Base-by-base conservation (phyloP, 768 basidiomycete species). In the Lactarius sanguifluus region DNA sequence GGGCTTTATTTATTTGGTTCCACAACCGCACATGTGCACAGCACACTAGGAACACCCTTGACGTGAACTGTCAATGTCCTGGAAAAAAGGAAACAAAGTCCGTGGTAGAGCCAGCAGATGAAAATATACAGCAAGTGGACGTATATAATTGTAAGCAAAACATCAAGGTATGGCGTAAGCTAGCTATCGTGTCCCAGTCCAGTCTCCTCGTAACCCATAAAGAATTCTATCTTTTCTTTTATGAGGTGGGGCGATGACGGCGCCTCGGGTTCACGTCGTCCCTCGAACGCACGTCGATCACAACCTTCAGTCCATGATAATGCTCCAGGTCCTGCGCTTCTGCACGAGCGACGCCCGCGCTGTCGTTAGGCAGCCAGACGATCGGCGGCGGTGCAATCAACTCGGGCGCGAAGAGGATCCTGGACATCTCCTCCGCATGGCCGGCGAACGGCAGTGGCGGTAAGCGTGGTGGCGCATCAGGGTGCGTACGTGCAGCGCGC, bases 291-390 rank as follows among this genome's bases (percentile, higher is more conserved):
- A 88, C 86, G 75, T 91, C 90, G 25, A 93, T 79, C 38, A 90
- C 88, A 58, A 87, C 88, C 41, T 80, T 80, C 66, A 94, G 76
- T 64, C 85, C 81, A 71, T 93, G 91, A 73, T 89, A 91, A 71
- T 84, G 86, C 73, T 86, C 83, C 71, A 93, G 77, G 75, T 94
- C 92, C 57, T 83, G 79, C 34, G 90, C 90, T 75, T 93, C 91
- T 6, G 88, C 85, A 45, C 83, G 81, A 9, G 88, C 90, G 18
- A 92, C 85, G 28, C 89, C 89, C 18, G 87, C 85, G 13, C 81
- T 81, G 74, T 92, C 91, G 74, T 90, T 88, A 1, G 90, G 90
- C n/a, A 93, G 80, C 92, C 92, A 93, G 59, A 94, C 90, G 66
- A 89, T 86, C 1, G 91, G 91, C 23, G 83, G 79, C 20, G 91